Evolutionary conservation across 1,284 basidiomycete species (phyloP), one percentile per base, ranked within the genome.

Genomic region (Tilletia setariae): DNA sequence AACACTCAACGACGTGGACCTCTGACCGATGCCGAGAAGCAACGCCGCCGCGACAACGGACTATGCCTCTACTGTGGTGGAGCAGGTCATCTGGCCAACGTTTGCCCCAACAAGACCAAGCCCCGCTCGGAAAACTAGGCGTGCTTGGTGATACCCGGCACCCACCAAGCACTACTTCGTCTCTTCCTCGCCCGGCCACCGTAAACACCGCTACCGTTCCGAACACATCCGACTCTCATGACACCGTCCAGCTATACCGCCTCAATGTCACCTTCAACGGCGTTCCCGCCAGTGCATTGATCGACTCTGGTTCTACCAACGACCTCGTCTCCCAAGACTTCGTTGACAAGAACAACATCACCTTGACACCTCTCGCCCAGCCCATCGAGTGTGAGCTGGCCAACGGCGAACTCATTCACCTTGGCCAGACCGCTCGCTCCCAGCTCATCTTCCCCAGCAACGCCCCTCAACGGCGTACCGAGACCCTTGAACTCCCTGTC

Each of bases 1-100:
- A n/a, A 9, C 16, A 59, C n/a, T 59, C 23, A 28, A 28, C 53
- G 53, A 9, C 53, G 53, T n/a, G n/a, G n/a, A n/a, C n/a, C n/a
- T n/a, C n/a, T n/a, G n/a, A n/a, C n/a, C n/a, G n/a, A n/a, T n/a
- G 62, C 19, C 19, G 19, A 63, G 23, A 63, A 30, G 1, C 16
- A 63, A 63, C 62, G 28, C 62, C 1, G 62, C 19, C 19, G 16
- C 11, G 35, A 63, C 32, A 40, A 42, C 32, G 40, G 40, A 13
- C 28, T 63, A 9, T 21, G 62, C 62, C 1, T 63, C 13, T 63
- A 63, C 62, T 63, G 62, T 30, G 62, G 62, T 30, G 19, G 21
- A 1, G 16, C 32, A 28, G 25, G 25, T 23, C 62, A 63, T 23
- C 11, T 2, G 11, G 62, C 62, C 32, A 47, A n/a, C 62, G 16